Base-by-base conservation (phyloP, 1,284 basidiomycete species). In the Cutaneotrichosporon sp. region DNA sequence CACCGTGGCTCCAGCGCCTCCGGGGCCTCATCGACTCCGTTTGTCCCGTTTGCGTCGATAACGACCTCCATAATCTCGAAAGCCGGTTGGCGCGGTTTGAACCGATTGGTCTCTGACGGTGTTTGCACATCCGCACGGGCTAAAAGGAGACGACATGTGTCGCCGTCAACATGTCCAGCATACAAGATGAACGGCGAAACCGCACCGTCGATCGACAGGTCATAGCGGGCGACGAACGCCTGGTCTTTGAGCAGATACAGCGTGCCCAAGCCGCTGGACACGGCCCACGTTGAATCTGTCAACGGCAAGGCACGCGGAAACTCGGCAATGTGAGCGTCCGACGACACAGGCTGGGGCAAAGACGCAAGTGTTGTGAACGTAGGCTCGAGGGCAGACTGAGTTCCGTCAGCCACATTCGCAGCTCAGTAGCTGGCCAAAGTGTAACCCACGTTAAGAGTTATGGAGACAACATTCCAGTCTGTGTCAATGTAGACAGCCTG, bases 221-320 rank as follows among this genome's bases (percentile, higher is more conserved):
- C 80, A 66, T 83, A 86, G 18, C 76, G 74, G 9, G 81, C 84
- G 8, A 83, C 67, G 17, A 82, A 72, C 10, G 18, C 21, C 18
- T 41, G 17, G 3, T 35, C 18, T 3, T 74, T 66, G 30, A 78
- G 56, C 20, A 87, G 77, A 65, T 87, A 86, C 23, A 93, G 70
- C 13, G 77, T 69, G 8, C 88, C 88, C 51, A 78, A 76, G 8
- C 91, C 91, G 60, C 90, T 86, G 4, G 86, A 80, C 39, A 87
- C 78, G 34, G 86, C 77, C 63, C 84, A 80, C 4, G 77, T 73
- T 0, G 74, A 73, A 0, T 78, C 61, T 23, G 79, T 76, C 21
- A 88, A 66, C 49, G 86, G 83, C 1, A 79, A 76, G 4, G 80
- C 81, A 1, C 86, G 87, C 0, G 91, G 87, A 69, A 91, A 94